Percentiles rank a stretch among this genome's conserved stretches.
Evolutionary conservation across 768 basidiomycete genomes (phyloP).

Genomic region (Collybia nuda): DNA sequence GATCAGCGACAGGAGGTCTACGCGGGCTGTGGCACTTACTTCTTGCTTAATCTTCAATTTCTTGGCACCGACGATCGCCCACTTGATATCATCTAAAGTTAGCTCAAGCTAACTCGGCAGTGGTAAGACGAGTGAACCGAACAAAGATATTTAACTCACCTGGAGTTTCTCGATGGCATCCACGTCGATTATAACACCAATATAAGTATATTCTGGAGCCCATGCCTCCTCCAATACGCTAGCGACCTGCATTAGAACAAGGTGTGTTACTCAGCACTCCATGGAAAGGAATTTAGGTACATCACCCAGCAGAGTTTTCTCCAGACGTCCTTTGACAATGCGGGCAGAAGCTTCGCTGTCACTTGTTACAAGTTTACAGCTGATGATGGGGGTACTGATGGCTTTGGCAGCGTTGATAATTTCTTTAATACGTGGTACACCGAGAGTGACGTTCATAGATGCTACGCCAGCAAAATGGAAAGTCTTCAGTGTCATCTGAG

Average conservation of each 20-base stretch:
- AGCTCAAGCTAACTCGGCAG: constrained; percentile 72
- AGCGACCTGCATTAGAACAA: constrained; percentile 59
- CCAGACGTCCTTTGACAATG: constrained; percentile 94
- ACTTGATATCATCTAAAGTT: constrained; percentile 89
- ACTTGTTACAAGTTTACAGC: constrained; percentile 85
- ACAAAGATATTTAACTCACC: constrained; percentile 35
- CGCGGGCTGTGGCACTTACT: constrained; percentile 32
- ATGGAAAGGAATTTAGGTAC: constrained; percentile 40
- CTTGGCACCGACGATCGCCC: constrained; percentile 81
- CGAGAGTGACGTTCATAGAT: constrained; percentile 99
- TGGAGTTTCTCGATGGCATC: constrained; percentile 89
- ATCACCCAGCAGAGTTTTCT: constrained; percentile 93
- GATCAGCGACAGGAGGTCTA: neutral
- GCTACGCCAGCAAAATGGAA: constrained; percentile 99
- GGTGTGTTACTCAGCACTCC: neutral
- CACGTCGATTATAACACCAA: constrained; percentile 89
- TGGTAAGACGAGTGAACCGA: neutral
- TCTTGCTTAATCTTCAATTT: constrained; percentile 94
- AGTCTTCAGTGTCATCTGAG: constrained; percentile 99
- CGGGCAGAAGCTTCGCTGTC: constrained; percentile 93
- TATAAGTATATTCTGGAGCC: constrained; percentile 90
- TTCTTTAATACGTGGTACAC: constrained; percentile 99
- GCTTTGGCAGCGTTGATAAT: constrained; percentile 99
- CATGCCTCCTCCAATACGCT: constrained; percentile 94
- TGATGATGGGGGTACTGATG: constrained; percentile 98